A percentile compares a stretch with the other conserved stretches of the same genome.
phyloP scores from a whole-genome alignment of 257 asterid species.

The Rubia yunnanensis region DNA sequence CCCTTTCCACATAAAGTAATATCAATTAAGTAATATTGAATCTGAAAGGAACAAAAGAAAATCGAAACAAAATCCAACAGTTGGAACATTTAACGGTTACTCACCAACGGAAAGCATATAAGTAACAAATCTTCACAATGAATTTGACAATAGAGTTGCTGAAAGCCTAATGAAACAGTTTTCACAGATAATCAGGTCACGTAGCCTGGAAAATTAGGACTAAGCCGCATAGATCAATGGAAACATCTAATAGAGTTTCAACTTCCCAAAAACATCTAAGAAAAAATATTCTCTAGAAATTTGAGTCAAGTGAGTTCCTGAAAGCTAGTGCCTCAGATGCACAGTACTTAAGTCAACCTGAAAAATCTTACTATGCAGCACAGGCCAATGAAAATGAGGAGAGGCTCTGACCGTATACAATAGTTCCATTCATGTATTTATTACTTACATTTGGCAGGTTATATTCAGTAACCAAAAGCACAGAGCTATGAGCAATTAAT shows the following conservation, averaged over 20 bases:
- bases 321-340: background rate
- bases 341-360: background rate
- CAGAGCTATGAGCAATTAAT: background rate
- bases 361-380: background rate
- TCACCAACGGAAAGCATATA: background rate
- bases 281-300: too few relatives aligned
- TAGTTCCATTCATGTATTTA: background rate
- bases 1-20: background rate
- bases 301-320: background rate
- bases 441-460: background rate
- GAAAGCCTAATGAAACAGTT: background rate
- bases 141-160: background rate
- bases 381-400: background rate
- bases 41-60: background rate
- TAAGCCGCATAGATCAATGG: background rate
- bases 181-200: background rate
- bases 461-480: too few relatives aligned
- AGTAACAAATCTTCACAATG: background rate
- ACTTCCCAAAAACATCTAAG: background rate
- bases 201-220: background rate
- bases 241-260: background rate
- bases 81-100: background rate
- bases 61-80: background rate
- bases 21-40: background rate
- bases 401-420: background rate